phyloP scores from a whole-genome alignment of 2,329 filamentous ascomycete species.

The Beauveria caledonica region DNA sequence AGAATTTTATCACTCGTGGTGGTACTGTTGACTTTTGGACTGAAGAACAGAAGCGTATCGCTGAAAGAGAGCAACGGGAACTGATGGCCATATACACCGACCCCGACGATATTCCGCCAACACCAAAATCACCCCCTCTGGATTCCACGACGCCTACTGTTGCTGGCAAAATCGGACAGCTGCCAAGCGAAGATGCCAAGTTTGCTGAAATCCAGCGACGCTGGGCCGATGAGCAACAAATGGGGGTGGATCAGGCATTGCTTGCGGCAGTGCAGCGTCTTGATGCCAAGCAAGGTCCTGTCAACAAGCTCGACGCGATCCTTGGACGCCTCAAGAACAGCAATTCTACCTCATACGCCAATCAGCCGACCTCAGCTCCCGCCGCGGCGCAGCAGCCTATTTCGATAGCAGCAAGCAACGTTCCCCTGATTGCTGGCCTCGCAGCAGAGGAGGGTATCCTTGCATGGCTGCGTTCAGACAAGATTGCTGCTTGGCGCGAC shows the following conservation, averaged over 20 bases:
- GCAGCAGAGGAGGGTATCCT: constrained; percentile 34
- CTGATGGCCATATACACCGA: constrained; percentile 54
- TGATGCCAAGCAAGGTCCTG: constrained; percentile 28
- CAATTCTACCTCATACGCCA: constrained; percentile 9
- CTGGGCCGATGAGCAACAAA: constrained; percentile 37
- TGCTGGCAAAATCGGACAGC: constrained; percentile 23
- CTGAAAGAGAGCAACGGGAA: constrained; percentile 48
- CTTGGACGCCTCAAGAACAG: constrained; percentile 25
- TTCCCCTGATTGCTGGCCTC: constrained; percentile 24
- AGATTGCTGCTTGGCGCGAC: constrained; percentile 35
- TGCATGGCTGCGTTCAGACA: constrained; percentile 35
- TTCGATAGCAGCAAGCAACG: constrained; percentile 14
- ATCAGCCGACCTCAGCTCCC: neutral
- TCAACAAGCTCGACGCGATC: constrained; percentile 32
- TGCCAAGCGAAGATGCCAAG: constrained; percentile 32
- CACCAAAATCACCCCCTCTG: constrained; percentile 44
- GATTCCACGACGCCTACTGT: constrained; percentile 22
- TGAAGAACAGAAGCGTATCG: constrained; percentile 46
- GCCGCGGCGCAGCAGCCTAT: neutral
- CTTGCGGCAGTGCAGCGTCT: constrained; percentile 37
- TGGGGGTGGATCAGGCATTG: constrained; percentile 34
- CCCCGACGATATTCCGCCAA: constrained; percentile 44
- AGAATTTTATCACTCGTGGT: constrained; percentile 46
- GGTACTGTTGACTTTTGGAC: constrained; percentile 44
- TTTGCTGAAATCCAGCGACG: constrained; percentile 42